Percentiles rank a stretch among this genome's conserved stretches.
phyloP scores from a whole-genome alignment of 345 rosid genomes.

The Hirschfeldia incana region DNA sequence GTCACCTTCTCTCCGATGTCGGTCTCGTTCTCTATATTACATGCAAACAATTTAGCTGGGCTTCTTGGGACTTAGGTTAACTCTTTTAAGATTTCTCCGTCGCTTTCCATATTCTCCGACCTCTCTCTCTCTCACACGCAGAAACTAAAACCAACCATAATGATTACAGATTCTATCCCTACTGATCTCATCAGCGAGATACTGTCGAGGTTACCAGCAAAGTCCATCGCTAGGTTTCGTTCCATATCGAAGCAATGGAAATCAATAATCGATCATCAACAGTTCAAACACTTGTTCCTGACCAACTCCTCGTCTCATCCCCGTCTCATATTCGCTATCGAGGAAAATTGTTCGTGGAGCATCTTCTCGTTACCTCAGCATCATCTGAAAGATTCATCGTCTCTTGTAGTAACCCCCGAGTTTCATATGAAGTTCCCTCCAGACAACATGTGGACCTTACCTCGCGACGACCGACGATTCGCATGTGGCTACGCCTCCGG shows the following conservation, averaged over 20 bases:
- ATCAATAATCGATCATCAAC: background rate
- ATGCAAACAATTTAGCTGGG: too few relatives aligned
- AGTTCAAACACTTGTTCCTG: background rate
- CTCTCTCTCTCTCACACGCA: too few relatives aligned
- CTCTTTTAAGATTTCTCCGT: background rate
- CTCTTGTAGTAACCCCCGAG: background rate
- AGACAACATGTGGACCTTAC: background rate
- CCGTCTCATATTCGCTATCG: too few relatives aligned
- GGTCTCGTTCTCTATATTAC: too few relatives aligned
- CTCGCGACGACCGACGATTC: background rate
- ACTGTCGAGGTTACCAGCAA: background rate
- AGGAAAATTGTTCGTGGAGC: background rate
- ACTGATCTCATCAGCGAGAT: background rate
- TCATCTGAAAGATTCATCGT: background rate
- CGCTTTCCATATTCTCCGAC: background rate
- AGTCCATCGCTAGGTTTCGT: background rate
- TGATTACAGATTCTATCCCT: background rate
- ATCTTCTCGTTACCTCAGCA: background rate
- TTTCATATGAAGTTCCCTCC: conserved; percentile 7
- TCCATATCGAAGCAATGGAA: background rate
- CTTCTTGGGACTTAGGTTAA: too few relatives aligned
- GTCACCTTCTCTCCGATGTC: too few relatives aligned
- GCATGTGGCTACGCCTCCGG: background rate
- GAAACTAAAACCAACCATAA: background rate
- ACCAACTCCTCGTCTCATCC: background rate